Base-by-base conservation (phyloP, 1,284 basidiomycete genomes). In the Cryptococcus floricola region DNA sequence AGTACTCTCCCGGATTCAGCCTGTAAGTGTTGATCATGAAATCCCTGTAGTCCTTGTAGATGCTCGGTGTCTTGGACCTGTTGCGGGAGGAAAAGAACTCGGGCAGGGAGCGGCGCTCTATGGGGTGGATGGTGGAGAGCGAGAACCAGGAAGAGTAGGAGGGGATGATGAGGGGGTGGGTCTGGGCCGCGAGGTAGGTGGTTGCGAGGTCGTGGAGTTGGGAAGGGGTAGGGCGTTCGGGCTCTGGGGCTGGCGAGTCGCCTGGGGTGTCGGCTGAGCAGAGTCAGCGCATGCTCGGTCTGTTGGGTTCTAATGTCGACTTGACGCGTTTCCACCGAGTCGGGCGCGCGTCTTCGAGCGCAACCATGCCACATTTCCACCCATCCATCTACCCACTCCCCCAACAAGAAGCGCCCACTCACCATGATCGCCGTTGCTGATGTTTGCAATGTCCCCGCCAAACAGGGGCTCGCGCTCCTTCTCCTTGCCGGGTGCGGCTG, bases 21-120 rank as follows among this genome's bases (percentile, higher is more conserved):
- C 95, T 83, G 78, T 98, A 98, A 3, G 95, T 95, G 80, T 99
- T 97, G 77, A 99, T 86, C 92, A 99, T 99, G 69, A 99, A 99
- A 81, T 99, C 95, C 61, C 95, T 86, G 74, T 99, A 99, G 76
- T 98, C 95, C 77, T 98, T 98, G 83, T 98, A 99, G 64, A 98
- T 91, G 31, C 89, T 84, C 0, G 95, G 95, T 0, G 94, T 97
- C 80, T 99, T 99, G 63, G 87, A 89, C 65, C 95, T 80, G 76
- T 96, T 95, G 61, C 91, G 83, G 56, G 89, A 91, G 75, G 94
- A 95, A 84, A 99, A 99, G 82, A 98, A 99, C 78, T 99, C 95
- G 42, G 95, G 96, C 27, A 99, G 80, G 3, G 92, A 90, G 66
- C 91, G 86, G 60, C 87, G 85, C 77, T 99, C 95, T 63, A 98